Evolutionary conservation across 805 yeast species (phyloP).

Genomic region (Kockiozyma suomiensis): DNA sequence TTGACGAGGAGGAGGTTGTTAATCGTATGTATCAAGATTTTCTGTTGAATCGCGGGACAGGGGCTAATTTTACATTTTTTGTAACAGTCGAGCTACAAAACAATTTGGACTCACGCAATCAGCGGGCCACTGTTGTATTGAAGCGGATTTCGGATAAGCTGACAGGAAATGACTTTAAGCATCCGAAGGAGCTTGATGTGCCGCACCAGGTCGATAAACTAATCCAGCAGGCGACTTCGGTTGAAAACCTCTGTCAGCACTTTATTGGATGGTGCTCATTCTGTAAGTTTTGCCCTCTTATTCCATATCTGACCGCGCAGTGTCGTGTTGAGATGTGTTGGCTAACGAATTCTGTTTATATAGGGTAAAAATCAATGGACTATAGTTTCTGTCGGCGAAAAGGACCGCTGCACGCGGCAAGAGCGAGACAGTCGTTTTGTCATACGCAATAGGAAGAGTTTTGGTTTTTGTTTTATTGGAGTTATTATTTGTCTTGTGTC

Average conservation of each 20-base stretch:
- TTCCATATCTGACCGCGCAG: not conserved
- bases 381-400: not conserved
- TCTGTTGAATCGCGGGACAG: too few species aligned
- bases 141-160: constrained; percentile 88
- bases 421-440: too few species aligned
- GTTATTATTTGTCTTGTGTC: too few species aligned
- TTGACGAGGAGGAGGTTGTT: constrained; percentile 75
- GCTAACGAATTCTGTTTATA: not conserved
- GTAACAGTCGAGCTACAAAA: constrained; percentile 57
- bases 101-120: constrained; percentile 73
- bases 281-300: constrained; percentile 48
- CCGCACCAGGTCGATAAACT: constrained; percentile 90
- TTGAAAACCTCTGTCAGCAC: constrained; percentile 94
- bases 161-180: constrained; percentile 88
- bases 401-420: not conserved
- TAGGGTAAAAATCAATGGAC: not conserved
- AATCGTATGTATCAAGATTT: too few species aligned
- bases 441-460: too few species aligned
- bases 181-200: constrained; percentile 69
- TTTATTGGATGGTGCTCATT: constrained; percentile 99
- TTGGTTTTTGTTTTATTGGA: too few species aligned
- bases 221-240: constrained; percentile 94
- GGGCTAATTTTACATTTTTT: too few species aligned
- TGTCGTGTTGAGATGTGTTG: not conserved
- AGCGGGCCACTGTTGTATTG: constrained; percentile 87